phyloP scores from a whole-genome alignment of 139 green algal species.

The Micractinium conductrix region DNA sequence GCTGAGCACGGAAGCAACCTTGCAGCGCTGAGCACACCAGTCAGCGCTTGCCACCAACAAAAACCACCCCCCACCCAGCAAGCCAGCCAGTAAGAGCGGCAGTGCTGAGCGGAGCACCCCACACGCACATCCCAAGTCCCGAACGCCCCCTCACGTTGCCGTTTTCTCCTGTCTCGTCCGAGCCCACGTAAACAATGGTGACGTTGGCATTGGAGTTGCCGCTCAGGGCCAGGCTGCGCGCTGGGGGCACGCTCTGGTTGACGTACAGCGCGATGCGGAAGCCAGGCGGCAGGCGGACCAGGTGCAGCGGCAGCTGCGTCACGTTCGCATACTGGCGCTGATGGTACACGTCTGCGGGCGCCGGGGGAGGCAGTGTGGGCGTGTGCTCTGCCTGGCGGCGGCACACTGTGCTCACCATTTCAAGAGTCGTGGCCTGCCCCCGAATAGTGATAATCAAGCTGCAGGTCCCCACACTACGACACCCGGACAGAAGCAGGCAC shows the following conservation, averaged over 20 bases:
- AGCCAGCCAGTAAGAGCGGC: too few species aligned
- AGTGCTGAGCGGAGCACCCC: too few species aligned
- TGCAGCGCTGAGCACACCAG: too few species aligned
- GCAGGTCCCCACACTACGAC: constrained; percentile 6
- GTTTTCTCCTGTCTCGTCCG: neutral
- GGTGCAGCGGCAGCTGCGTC: constrained; percentile 2
- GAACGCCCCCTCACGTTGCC: neutral
- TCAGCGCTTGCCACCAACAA: too few species aligned
- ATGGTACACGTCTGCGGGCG: neutral
- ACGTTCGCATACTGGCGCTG: neutral
- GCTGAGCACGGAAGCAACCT: too few species aligned
- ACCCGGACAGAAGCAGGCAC: too few species aligned
- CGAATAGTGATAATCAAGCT: too few species aligned
- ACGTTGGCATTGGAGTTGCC: neutral
- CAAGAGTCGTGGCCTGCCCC: too few species aligned
- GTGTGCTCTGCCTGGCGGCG: neutral
- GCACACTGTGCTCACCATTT: neutral
- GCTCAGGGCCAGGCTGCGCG: neutral
- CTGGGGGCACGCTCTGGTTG: neutral
- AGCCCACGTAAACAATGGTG: neutral
- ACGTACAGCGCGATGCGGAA: constrained; percentile 3
- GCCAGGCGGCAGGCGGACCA: neutral
- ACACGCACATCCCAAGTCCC: neutral
- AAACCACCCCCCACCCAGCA: too few species aligned
- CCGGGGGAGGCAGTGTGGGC: neutral